Conservation (phyloP, 176 grass and related monocot genomes). For the Tillandsia fasciculata region DNA sequence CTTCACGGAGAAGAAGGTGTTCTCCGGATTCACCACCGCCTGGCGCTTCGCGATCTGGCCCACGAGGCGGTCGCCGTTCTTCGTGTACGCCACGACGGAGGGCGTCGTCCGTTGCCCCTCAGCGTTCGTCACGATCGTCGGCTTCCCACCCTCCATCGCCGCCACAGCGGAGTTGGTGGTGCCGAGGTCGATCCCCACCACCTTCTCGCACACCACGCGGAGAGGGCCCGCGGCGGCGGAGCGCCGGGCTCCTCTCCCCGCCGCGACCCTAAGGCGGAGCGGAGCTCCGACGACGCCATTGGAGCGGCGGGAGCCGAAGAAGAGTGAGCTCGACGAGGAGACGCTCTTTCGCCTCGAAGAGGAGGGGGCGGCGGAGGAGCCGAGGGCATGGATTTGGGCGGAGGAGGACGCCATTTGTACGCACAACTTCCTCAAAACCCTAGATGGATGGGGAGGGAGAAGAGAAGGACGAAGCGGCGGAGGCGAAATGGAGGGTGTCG, state of each 20-base stretch:
- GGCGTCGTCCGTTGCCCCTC: conserved; percentile 93
- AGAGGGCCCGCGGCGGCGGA: conserved; percentile 33
- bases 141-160: conserved; percentile 97
- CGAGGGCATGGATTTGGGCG: conserved; percentile 23
- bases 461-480: conserved; percentile 13
- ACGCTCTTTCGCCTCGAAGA: conserved; percentile 17
- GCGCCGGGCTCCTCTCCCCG: conserved; percentile 19
- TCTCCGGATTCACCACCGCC: conserved; percentile 96
- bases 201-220: conserved; percentile 85
- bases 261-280: not conserved
- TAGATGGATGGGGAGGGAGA: not conserved
- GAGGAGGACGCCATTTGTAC: conserved; percentile 18
- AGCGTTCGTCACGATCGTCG: conserved; percentile 91
- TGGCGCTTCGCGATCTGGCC: conserved; percentile 96
- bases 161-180: conserved; percentile 96
- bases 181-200: conserved; percentile 90
- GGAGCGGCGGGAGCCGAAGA: conserved; percentile 37
- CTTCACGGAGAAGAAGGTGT: conserved; percentile 99
- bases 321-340: conserved; percentile 34
- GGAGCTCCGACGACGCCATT: conserved; percentile 5
- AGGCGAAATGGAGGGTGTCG: no score
- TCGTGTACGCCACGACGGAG: conserved; percentile 92
- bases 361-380: conserved; percentile 36
- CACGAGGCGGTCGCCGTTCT: conserved; percentile 64
- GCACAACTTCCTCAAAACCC: conserved; percentile 6